A percentile compares a stretch with the other conserved stretches of the same genome.
Conservation (phyloP, 108 stramenopile species). For the Skeletonema tropicum region DNA sequence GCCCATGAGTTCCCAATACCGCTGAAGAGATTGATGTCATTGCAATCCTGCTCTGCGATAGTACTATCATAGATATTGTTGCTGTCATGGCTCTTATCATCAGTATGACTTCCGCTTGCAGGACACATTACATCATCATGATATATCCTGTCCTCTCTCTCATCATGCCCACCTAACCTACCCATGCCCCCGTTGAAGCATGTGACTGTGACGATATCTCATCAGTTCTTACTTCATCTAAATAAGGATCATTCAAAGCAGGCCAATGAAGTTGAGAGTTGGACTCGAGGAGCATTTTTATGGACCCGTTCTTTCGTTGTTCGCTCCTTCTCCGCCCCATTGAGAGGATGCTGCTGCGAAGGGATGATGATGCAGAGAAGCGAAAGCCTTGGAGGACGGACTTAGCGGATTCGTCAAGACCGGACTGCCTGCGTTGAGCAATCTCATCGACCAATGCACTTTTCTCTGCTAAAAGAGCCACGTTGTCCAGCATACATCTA, state of each 20-base stretch:
- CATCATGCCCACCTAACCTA: too few relatives aligned
- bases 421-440: neutral
- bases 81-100: too few relatives aligned
- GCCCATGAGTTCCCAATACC: too few relatives aligned
- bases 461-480: neutral
- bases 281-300: neutral
- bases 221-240: neutral
- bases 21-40: too few relatives aligned
- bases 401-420: neutral
- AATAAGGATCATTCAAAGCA: neutral
- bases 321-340: neutral
- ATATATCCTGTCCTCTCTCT: too few relatives aligned
- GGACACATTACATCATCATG: too few relatives aligned
- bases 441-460: neutral
- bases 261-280: conserved; percentile 9
- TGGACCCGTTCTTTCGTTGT: neutral
- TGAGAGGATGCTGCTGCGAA: neutral
- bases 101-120: too few relatives aligned
- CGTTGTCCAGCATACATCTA: neutral
- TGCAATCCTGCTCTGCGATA: too few relatives aligned
- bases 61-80: too few relatives aligned
- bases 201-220: neutral
- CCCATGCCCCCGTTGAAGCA: neutral
- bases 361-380: neutral
- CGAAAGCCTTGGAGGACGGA: neutral